Conservation (phyloP, 768 basidiomycete genomes). For the Ephemerocybe angulata region DNA sequence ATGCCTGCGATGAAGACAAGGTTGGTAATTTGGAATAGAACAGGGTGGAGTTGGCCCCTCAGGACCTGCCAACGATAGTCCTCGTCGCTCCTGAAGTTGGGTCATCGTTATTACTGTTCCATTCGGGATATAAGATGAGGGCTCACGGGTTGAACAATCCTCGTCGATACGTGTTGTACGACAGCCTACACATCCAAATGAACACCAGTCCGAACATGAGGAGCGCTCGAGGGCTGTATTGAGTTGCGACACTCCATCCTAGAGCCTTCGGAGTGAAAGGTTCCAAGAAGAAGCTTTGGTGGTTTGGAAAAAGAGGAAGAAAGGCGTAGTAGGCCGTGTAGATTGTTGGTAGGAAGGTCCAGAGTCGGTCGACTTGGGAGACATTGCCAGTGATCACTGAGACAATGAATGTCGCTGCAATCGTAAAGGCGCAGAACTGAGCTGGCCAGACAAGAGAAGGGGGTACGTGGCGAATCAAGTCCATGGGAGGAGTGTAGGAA, state of each 20-base stretch:
- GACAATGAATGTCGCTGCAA: conserved; percentile 48
- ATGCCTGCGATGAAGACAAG: conserved; percentile 70
- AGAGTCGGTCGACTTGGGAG: conserved; percentile 83
- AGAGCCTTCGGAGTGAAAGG: conserved; percentile 57
- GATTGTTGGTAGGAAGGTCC: conserved; percentile 76
- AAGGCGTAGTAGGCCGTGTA: conserved; percentile 83
- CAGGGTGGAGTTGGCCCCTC: conserved; percentile 45
- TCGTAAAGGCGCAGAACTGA: conserved; percentile 52
- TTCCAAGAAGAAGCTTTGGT: conserved; percentile 37
- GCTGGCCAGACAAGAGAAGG: conserved; percentile 57
- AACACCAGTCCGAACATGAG: conserved; percentile 73
- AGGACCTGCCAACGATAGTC: conserved; percentile 91
- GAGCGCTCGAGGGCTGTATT: conserved; percentile 66
- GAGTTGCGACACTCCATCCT: conserved; percentile 34
- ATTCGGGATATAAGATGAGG: neutral
- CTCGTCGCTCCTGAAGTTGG: conserved; percentile 59
- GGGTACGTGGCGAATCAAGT: conserved; percentile 24
- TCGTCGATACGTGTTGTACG: conserved; percentile 80
- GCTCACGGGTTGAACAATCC: conserved; percentile 74
- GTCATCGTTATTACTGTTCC: neutral
- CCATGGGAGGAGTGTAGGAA: conserved; percentile 16
- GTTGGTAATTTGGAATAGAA: conserved; percentile 44
- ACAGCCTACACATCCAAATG: conserved; percentile 65
- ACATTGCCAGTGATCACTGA: conserved; percentile 75
- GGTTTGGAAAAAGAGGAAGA: conserved; percentile 53